Evolutionary conservation across 257 asterid species (phyloP).

Genomic region (Marsdenia floribunda): DNA sequence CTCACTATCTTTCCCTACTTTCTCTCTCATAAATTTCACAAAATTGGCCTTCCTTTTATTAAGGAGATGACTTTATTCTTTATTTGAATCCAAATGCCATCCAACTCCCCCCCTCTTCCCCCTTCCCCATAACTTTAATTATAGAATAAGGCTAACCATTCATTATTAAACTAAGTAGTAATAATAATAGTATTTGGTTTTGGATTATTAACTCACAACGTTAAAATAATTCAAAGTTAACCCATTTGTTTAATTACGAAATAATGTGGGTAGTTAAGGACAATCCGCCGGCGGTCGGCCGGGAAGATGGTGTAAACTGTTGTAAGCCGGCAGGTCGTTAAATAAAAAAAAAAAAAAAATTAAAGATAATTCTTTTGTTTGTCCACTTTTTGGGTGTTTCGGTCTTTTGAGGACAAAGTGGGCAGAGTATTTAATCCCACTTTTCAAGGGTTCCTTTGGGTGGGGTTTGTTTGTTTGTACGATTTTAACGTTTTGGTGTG

Average conservation of each 20-base stretch:
- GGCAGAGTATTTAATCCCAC: background rate
- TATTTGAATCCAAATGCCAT: slow-evolving; percentile 1
- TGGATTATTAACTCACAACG: background rate
- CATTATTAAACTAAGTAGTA: background rate
- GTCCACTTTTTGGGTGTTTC: background rate
- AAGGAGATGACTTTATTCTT: slow-evolving; percentile 1
- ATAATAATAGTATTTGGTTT: background rate
- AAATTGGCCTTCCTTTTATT: slow-evolving; percentile 16
- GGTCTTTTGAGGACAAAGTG: background rate
- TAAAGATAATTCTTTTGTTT: background rate
- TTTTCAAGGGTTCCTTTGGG: background rate
- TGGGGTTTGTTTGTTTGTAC: background rate
- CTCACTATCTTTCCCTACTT: slow-evolving; percentile 22
- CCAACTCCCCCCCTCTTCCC: background rate
- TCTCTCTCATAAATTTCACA: slow-evolving; percentile 22
- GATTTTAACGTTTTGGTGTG: background rate
- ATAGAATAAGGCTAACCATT: background rate
- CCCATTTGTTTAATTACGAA: background rate
- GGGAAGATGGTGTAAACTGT: background rate
- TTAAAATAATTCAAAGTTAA: background rate
- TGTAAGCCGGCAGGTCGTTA: background rate
- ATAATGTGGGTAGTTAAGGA: background rate
- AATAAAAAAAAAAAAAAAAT: too few relatives aligned
- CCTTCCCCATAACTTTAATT: background rate
- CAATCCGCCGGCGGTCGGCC: background rate